Evolutionary conservation across 1,284 basidiomycete species (phyloP), one percentile per base, ranked within the genome.

Genomic region (Porodaedalea pini): DNA sequence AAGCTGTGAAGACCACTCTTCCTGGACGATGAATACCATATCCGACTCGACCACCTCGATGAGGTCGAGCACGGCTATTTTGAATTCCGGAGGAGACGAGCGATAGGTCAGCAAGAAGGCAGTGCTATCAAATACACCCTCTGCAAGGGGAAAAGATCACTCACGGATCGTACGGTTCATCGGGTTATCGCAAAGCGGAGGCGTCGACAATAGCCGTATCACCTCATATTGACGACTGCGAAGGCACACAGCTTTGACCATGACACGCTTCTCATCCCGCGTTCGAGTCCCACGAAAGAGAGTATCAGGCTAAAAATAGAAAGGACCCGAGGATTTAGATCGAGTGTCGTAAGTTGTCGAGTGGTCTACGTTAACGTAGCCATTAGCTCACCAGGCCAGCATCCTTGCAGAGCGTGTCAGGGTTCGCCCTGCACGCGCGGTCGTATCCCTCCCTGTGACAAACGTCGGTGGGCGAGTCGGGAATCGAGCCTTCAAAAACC

Each of bases 161-260:
- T 67, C 61, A 89, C 86, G 86, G 68, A 90, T 88, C 51, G 80
- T 84, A 65, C 86, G 87, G 66, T 89, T 89, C 79, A 79, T 82
- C 51, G 81, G 78, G 65, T 88, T 76, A 51, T 75, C 67, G 62
- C 78, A 72, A 61, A 83, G 67, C 13, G 75, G 70, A 48, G 80
- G 73, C 13, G 75, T 75, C 11, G 81, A 81, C 13, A 89, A 70
- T 56, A 76, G 69, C 41, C 76, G 78, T 32, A 86, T 77, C 53
- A 82, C 74, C 43, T 79, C 77, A 63, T 80, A 77, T 68, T 89
- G 86, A 36, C 80, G 80, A 64, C 86, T 88, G 44, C 68, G 66
- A 27, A 77, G 63, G 67, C 86, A 78, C 19, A 86, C 85, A 19
- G 85, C 85, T 69, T 89, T 89, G 60, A 86, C 73, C 54, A 90